Percentiles rank a stretch among this genome's conserved stretches.
These are phyloP conservation scores for Globisporangium okanoganense DNA, from an alignment of 352 stramenopile genomes.

Conservation along the genomic window DNA sequence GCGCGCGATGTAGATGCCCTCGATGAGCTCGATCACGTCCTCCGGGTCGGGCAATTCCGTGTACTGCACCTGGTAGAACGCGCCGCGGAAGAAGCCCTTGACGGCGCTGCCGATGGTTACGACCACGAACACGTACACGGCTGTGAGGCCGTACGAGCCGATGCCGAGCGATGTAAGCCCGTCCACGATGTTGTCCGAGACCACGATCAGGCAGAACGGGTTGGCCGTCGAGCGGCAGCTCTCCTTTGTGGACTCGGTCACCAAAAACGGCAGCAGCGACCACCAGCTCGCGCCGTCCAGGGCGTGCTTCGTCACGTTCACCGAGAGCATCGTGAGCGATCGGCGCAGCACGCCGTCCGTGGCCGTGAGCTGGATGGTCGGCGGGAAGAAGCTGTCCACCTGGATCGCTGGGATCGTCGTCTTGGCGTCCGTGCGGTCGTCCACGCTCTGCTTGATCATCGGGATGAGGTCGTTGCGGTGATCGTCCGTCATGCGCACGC, in stretches of 20 bases:
- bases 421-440: conserved; percentile 18
- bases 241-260: conserved; percentile 13
- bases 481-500: conserved; percentile 35
- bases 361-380: conserved; percentile 71
- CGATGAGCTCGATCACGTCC: conserved; percentile 82
- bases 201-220: conserved; percentile 77
- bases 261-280: conserved; percentile 44
- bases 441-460: conserved; percentile 69
- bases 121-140: conserved; percentile 85
- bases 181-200: conserved; percentile 86
- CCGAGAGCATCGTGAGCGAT: conserved; percentile 44
- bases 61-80: conserved; percentile 81
- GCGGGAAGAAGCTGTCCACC: conserved; percentile 47
- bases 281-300: conserved; percentile 60
- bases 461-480: conserved; percentile 64
- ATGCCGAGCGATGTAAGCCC: conserved; percentile 75
- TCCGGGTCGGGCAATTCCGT: conserved; percentile 75
- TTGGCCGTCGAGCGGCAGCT: conserved; percentile 43
- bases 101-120: conserved; percentile 84
- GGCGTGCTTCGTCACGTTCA: conserved; percentile 62
- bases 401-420: conserved; percentile 39
- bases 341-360: conserved; percentile 52
- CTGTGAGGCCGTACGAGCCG: conserved; percentile 81
- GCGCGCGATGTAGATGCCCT: conserved; percentile 86
- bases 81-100: conserved; percentile 79